Evolutionary conservation across 2,329 filamentous ascomycete species (phyloP), one percentile per base, ranked within the genome.

Genomic region (Nemania sp.): DNA sequence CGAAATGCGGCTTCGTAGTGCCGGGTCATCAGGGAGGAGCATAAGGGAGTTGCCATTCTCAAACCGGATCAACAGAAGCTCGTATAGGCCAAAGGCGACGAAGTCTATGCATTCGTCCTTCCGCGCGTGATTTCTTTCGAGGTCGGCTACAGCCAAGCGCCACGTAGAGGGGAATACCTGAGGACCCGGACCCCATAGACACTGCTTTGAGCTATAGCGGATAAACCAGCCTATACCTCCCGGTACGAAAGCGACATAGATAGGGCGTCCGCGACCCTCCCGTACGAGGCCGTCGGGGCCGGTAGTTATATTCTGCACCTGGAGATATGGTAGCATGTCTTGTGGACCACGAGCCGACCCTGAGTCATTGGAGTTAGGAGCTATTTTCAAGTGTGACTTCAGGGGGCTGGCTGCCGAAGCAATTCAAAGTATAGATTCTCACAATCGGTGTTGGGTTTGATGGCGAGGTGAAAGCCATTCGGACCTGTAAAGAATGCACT

Each of bases 21-120:
- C n/a, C 15, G 60, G 65, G 55, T 67, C n/a, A 2, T 67, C 27
- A 13, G 65, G 65, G 10, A 64, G 54, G 3, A 41, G 11, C 60
- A 67, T 64, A 22, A 51, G 54, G 35, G 65, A 67, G 41, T 67
- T 67, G 2, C 60, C 65, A 51, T 67, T 67, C 55, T 67, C 65
- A 11, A 67, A 67, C 5, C 65, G 54, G 18, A 60, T 13, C 3
- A 67, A 10, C 38, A 67, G 41, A 29, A 67, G 3, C 24, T 64
- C 65, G n/a, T 67, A 41, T 3, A 24, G 55, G 20, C 65, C 65
- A 35, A 67, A 67, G 3, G 65, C 60, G 53, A 67, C 65, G 26
- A 67, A 67, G 3, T 67, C 65, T 41, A 67, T 60, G 13, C 55
- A 64, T 22, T 67, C 65, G 20, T 67, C 65, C 32, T 67, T 67